Conservation (phyloP, 2,329 filamentous ascomycete species). For the Amylocarpus encephaloides region DNA sequence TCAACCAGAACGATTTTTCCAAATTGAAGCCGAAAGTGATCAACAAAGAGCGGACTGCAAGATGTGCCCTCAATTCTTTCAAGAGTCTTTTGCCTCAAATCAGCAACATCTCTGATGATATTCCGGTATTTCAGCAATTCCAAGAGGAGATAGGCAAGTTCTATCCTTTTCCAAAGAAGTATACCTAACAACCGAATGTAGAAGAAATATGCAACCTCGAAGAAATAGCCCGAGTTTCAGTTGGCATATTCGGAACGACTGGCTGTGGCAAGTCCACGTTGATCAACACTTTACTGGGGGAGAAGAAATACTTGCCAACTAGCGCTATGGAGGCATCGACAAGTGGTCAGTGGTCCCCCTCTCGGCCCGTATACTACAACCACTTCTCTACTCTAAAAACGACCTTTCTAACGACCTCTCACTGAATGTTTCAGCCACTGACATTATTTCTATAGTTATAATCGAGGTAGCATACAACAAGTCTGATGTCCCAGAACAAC, state of each 20-base stretch:
- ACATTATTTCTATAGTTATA: background rate
- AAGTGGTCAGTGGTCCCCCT: constrained; percentile 35
- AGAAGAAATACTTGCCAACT: constrained; percentile 40
- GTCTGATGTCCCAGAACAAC: constrained; percentile 26
- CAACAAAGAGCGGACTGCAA: too few relatives aligned
- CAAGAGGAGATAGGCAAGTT: too few relatives aligned
- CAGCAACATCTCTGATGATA: too few relatives aligned
- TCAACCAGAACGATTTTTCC: too few relatives aligned
- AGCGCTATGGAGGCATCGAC: constrained; percentile 44
- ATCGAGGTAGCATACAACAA: constrained; percentile 40
- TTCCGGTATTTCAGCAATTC: too few relatives aligned
- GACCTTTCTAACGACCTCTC: too few relatives aligned
- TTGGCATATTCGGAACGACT: constrained; percentile 19
- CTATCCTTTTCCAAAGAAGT: too few relatives aligned
- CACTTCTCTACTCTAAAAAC: constrained; percentile 35
- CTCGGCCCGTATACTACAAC: background rate
- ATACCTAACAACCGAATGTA: too few relatives aligned
- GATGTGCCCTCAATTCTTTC: too few relatives aligned
- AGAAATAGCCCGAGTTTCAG: background rate
- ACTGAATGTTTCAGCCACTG: background rate
- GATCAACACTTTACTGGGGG: constrained; percentile 35
- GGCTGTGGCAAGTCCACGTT: constrained; percentile 17
- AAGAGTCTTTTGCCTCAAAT: too few relatives aligned
- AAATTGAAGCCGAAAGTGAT: too few relatives aligned
- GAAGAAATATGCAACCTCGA: background rate